Evolutionary conservation across 345 rosid species (phyloP).

Genomic region (Alliaria petiolata): DNA sequence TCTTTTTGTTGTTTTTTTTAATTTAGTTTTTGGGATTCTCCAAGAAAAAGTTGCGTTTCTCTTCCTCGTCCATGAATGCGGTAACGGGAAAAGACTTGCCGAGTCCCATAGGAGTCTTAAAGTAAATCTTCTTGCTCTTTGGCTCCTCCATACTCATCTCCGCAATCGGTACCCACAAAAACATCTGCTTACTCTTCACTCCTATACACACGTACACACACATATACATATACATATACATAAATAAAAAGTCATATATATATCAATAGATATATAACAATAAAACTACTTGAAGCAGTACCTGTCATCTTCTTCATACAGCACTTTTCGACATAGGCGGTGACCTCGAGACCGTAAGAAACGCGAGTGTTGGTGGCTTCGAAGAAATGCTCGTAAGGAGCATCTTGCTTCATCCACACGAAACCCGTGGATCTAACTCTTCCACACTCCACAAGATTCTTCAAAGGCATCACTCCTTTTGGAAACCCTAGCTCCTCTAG

Average conservation of each 20-base stretch:
- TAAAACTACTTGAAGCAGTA: not conserved
- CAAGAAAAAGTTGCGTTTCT: slow-evolving; percentile 49
- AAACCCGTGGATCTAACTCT: slow-evolving; percentile 72
- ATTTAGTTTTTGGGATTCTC: slow-evolving; percentile 29
- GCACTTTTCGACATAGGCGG: slow-evolving; percentile 69
- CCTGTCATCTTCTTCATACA: slow-evolving; percentile 96
- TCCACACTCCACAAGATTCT: slow-evolving; percentile 87
- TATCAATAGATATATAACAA: not conserved
- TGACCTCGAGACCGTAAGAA: slow-evolving; percentile 67
- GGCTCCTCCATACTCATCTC: slow-evolving; percentile 77
- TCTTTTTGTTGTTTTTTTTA: too few relatives aligned
- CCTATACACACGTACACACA: slow-evolving; percentile 4
- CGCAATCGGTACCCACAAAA: slow-evolving; percentile 78
- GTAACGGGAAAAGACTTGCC: slow-evolving; percentile 71
- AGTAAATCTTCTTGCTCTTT: slow-evolving; percentile 45
- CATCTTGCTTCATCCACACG: slow-evolving; percentile 89
- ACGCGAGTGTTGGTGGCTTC: slow-evolving; percentile 53
- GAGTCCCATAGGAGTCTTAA: slow-evolving; percentile 91
- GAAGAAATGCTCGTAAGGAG: slow-evolving; percentile 78
- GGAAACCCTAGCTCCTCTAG: slow-evolving; percentile 89
- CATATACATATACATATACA: not conserved
- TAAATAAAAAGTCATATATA: not conserved
- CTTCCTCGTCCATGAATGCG: slow-evolving; percentile 75
- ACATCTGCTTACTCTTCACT: slow-evolving; percentile 78
- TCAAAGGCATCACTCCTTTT: slow-evolving; percentile 74